A percentile compares a stretch with the other conserved stretches of the same genome.
Evolutionary conservation across 306 rosid species (phyloP).

Genomic region (Quercus berberidifolia): DNA sequence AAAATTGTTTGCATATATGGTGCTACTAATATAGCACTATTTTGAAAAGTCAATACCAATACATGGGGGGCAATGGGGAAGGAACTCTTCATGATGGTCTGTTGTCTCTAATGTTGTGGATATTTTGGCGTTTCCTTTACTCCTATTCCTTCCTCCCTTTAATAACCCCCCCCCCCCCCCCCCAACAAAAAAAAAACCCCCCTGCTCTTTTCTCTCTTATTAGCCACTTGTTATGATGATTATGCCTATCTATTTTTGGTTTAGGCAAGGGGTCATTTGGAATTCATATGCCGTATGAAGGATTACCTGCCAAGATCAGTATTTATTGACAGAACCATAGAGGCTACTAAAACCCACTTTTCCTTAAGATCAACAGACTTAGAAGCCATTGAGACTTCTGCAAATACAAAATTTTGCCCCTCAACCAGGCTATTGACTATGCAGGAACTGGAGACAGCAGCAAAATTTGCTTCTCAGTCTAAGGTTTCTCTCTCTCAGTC

Average conservation of each 20-base stretch:
- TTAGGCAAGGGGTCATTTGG: constrained; percentile 70
- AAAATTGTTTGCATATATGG: not conserved
- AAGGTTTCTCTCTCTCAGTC: not conserved
- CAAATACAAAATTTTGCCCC: constrained; percentile 47
- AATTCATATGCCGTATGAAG: constrained; percentile 78
- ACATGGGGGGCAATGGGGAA: not conserved
- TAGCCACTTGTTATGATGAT: not conserved
- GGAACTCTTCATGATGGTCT: not conserved
- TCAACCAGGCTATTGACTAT: constrained; percentile 51
- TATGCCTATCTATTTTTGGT: constrained; percentile 11
- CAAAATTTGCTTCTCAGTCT: constrained; percentile 8
- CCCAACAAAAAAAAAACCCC: no score
- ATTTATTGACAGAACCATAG: constrained; percentile 56
- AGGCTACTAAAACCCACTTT: constrained; percentile 48
- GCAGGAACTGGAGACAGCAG: constrained; percentile 56
- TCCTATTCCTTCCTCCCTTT: no score
- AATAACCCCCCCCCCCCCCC: no score
- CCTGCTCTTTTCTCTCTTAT: not conserved
- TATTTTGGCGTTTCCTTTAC: not conserved
- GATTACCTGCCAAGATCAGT: constrained; percentile 63
- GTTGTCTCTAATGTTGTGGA: no score
- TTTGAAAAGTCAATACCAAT: not conserved
- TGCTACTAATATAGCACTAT: not conserved
- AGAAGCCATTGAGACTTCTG: constrained; percentile 29
- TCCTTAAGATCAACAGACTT: constrained; percentile 24